Conservation (phyloP, 495 filamentous ascomycete species). For the Darksidea phi region DNA sequence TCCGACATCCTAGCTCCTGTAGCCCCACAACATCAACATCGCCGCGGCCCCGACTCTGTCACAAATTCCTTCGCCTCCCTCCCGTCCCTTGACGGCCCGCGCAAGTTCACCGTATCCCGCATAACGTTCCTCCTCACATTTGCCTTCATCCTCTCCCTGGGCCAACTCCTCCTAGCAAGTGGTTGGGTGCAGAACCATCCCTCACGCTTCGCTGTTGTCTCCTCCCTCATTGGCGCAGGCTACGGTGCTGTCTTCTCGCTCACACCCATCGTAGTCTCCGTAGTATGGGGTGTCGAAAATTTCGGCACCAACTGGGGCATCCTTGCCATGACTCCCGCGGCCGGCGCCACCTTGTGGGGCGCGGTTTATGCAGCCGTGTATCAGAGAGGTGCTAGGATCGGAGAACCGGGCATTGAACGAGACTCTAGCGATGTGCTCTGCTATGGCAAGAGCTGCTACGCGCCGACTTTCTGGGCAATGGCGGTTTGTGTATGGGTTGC, state of each 20-base stretch:
- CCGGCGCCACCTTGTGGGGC: conserved; percentile 83
- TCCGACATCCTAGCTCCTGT: conserved; percentile 83
- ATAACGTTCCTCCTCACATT: conserved; percentile 74
- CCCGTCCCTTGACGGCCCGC: conserved; percentile 37
- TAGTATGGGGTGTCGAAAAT: conserved; percentile 97
- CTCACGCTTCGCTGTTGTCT: conserved; percentile 75
- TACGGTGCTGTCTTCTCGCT: conserved; percentile 91
- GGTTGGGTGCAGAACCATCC: conserved; percentile 64
- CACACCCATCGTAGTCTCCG: conserved; percentile 83
- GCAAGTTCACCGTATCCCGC: conserved; percentile 65
- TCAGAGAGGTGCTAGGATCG: conserved; percentile 50
- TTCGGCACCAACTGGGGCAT: conserved; percentile 98
- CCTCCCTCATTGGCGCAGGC: conserved; percentile 76
- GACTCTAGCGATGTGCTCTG: conserved; percentile 55
- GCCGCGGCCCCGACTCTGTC: conserved; percentile 40
- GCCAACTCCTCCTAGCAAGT: conserved; percentile 71
- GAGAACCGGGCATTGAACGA: conserved; percentile 35
- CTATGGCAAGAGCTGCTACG: conserved; percentile 78
- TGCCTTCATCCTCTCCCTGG: conserved; percentile 71
- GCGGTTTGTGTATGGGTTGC: conserved; percentile 75
- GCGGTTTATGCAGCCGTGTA: conserved; percentile 79
- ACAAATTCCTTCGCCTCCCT: conserved; percentile 37
- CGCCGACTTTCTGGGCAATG: conserved; percentile 75
- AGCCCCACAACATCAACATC: conserved; percentile 41
- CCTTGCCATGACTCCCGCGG: conserved; percentile 83